Evolutionary conservation across 352 stramenopile genomes (phyloP).

Genomic region (Phytophthora colocasiae): DNA sequence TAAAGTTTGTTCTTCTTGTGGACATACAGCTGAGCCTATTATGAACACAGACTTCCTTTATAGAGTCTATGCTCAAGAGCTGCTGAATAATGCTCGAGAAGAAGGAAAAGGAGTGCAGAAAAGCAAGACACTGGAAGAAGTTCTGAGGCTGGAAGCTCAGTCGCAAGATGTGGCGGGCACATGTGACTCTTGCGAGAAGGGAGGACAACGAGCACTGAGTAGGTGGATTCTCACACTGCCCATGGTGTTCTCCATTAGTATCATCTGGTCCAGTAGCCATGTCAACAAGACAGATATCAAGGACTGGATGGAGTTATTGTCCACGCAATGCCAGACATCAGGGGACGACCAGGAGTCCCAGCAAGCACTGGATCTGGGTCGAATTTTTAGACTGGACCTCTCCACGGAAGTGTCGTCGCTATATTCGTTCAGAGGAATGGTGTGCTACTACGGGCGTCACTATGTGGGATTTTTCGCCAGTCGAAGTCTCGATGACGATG

Average conservation of each 20-base stretch:
- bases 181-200: constrained; percentile 62
- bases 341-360: constrained; percentile 40
- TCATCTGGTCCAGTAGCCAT: constrained; percentile 81
- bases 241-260: constrained; percentile 86
- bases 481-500: constrained; percentile 59
- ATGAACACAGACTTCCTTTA: constrained; percentile 91
- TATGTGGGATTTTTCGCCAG: constrained; percentile 90
- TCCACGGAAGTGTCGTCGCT: constrained; percentile 36
- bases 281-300: constrained; percentile 75
- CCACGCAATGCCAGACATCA: constrained; percentile 43
- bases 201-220: constrained; percentile 53
- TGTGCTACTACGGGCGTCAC: constrained; percentile 88
- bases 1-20: constrained; percentile 63
- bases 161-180: constrained; percentile 46
- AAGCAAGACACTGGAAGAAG: constrained; percentile 59
- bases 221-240: constrained; percentile 85
- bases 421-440: constrained; percentile 81
- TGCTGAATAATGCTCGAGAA: constrained; percentile 40
- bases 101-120: constrained; percentile 18
- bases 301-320: constrained; percentile 74
- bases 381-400: constrained; percentile 73
- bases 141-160: constrained; percentile 64
- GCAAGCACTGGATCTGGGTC: constrained; percentile 70
- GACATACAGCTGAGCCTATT: constrained; percentile 70
- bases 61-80: constrained; percentile 79